Percentiles rank a stretch among this genome's conserved stretches.
phyloP scores from a whole-genome alignment of 331 rosid species.

The Acacia pycnantha region DNA sequence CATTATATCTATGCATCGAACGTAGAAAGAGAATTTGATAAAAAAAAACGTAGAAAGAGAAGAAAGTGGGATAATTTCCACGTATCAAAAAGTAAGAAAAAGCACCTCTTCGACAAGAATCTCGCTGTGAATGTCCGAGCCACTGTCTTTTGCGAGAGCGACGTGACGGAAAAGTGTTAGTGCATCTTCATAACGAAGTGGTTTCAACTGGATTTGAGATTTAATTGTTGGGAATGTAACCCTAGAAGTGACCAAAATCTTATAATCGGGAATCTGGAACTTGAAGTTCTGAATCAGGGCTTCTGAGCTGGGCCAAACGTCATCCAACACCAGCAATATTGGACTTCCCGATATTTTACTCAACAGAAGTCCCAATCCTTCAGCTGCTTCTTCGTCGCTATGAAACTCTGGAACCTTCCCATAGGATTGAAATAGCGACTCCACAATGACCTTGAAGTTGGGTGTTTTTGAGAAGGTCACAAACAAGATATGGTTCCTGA shows the following conservation, averaged over 20 bases:
- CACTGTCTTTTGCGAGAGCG: conserved; percentile 27
- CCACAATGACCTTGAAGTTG: conserved; percentile 34
- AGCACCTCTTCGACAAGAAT: conserved; percentile 44
- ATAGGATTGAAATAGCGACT: conserved; percentile 36
- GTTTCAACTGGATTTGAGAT: conserved; percentile 30
- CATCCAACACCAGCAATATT: conserved; percentile 64
- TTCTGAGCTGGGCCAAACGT: conserved; percentile 60
- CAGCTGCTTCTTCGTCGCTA: conserved; percentile 38
- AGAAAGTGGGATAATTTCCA: neutral
- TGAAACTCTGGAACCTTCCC: conserved; percentile 33
- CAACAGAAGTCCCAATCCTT: conserved; percentile 32
- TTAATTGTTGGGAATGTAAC: conserved; percentile 36
- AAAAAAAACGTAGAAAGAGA: neutral
- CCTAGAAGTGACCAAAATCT: conserved; percentile 70
- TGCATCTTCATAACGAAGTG: conserved; percentile 43
- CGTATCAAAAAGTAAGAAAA: neutral
- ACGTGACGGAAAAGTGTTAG: conserved; percentile 41
- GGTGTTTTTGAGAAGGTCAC: conserved; percentile 52
- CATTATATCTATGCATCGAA: neutral
- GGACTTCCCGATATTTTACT: conserved; percentile 39
- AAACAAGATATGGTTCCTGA: conserved; percentile 49
- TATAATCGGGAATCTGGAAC: conserved; percentile 35
- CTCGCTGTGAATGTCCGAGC: neutral
- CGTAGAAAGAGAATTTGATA: neutral
- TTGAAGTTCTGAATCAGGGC: conserved; percentile 41